Conservation (phyloP, 139 green algal genomes). For the Micromonas pusilla region DNA sequence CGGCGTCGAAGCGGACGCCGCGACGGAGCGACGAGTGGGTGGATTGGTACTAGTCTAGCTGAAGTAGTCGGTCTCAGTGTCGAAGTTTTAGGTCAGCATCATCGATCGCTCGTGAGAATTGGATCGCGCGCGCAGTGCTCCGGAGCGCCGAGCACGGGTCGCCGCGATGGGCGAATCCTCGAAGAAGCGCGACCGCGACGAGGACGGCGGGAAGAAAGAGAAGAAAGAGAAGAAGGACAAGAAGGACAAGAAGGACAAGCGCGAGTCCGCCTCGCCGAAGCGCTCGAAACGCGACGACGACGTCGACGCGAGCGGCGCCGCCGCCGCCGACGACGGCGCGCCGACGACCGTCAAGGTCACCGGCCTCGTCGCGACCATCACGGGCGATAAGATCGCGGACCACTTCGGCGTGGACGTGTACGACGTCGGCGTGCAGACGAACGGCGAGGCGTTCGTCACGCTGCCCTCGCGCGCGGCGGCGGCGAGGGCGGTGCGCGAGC, state of each 20-base stretch:
- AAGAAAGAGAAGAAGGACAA: not conserved
- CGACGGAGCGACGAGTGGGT: not conserved
- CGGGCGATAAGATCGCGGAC: too few relatives aligned
- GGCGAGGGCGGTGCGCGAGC: too few relatives aligned
- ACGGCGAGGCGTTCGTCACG: too few relatives aligned
- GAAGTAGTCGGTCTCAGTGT: too few relatives aligned
- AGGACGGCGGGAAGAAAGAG: not conserved
- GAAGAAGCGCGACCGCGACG: slow-evolving; percentile 9
- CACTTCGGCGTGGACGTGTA: too few relatives aligned
- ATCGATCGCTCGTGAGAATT: not conserved
- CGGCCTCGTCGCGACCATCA: not conserved
- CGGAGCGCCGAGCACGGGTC: not conserved
- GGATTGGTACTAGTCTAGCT: slow-evolving; percentile 7
- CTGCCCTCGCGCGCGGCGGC: too few relatives aligned
- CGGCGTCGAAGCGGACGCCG: not conserved
- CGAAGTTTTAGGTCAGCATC: too few relatives aligned
- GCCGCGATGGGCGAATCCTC: not conserved
- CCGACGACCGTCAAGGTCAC: not conserved
- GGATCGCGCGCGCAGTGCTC: too few relatives aligned
- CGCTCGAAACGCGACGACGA: too few relatives aligned
- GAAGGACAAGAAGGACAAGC: not conserved
- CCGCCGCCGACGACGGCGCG: not conserved
- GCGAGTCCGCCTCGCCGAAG: too few relatives aligned
- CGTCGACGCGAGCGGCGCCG: not conserved
- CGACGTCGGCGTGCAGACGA: too few relatives aligned